Evolutionary conservation across 1,284 basidiomycete species (phyloP), one percentile per base, ranked within the genome.

Genomic region (Ceratorhiza oryzae-sativae): DNA sequence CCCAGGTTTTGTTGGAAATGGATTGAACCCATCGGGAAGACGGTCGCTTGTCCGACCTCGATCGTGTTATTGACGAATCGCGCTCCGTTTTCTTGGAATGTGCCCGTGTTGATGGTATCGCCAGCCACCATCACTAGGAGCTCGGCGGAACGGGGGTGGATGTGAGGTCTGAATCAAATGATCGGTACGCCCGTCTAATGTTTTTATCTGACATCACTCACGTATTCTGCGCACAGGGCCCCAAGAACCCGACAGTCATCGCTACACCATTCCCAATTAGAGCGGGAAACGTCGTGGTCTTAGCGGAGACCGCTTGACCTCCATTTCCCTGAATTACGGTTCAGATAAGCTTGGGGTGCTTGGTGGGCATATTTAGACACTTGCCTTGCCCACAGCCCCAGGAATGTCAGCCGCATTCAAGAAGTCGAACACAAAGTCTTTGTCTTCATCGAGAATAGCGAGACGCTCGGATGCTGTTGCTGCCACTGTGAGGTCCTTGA

Each of bases 1-100:
- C 61, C 71, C 6, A 72, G 34, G 36, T 72, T 72, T 30, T 72
- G 71, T 41, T 72, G 71, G 45, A 72, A 72, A 49, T 72, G 71
- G 13, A 72, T 18, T 1, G 60, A 63, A 8, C 71, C 71, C 51
- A 65, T 63, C 15, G 63, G 63, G 39, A 67, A 67, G 25, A 67
- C 49, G 20, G 63, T 67, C 20, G 63, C 63, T 45, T 67, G 63
- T 15, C 63, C 63, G 36, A 67, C 71, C 42, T 65, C 58, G 12
- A 67, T 36, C 48, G 30, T 53, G 36, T 67, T 67, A 5, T 53
- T 32, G 34, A 67, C 63, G 36, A 67, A 67, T 15, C 63, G 49
- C 13, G 63, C 63, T 5, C 63, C 63, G 39, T 67, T 67, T 30
- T 67, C 63, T 32, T 67, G 63, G 49, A 67, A 67, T 12, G 63